phyloP scores from a whole-genome alignment of 306 rosid genomes.

The Lablab purpureus region DNA sequence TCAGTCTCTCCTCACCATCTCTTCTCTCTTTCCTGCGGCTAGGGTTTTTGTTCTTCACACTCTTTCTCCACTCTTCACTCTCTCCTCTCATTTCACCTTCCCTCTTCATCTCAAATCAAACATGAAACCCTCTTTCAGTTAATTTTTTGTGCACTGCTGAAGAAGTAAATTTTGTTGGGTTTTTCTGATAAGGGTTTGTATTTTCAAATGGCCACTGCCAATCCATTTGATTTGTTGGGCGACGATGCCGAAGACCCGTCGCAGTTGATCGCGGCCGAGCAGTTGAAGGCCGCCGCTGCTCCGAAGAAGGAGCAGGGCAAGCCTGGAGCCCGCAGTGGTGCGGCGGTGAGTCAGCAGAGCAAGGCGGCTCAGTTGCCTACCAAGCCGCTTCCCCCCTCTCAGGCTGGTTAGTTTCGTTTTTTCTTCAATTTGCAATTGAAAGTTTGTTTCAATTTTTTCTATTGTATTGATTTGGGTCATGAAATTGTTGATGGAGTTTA shows the following conservation, averaged over 20 bases:
- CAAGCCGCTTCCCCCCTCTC: constrained; percentile 85
- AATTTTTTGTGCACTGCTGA: neutral
- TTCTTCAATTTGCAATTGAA: neutral
- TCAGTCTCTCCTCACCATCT: neutral
- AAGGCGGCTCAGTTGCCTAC: constrained; percentile 81
- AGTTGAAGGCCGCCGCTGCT: constrained; percentile 50
- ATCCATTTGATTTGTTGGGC: constrained; percentile 92
- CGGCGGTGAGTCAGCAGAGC: constrained; percentile 33
- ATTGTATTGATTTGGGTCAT: neutral
- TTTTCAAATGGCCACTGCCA: constrained; percentile 72
- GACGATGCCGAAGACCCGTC: constrained; percentile 93
- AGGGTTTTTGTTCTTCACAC: constrained; percentile 3
- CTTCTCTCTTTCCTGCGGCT: constrained; percentile 1
- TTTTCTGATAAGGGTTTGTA: neutral
- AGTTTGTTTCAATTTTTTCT: neutral
- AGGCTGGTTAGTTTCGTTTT: constrained; percentile 68
- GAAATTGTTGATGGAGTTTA: neutral
- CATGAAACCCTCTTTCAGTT: neutral
- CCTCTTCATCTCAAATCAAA: neutral
- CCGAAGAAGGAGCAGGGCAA: constrained; percentile 63
- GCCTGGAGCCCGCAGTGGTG: constrained; percentile 36
- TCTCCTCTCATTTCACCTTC: no score
- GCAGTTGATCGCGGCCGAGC: constrained; percentile 70
- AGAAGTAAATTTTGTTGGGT: neutral
- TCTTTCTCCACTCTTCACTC: neutral